These are phyloP conservation scores for Nelumbo lutea DNA, from an alignment of 164 flowering plant species.

Conservation along the genomic window DNA sequence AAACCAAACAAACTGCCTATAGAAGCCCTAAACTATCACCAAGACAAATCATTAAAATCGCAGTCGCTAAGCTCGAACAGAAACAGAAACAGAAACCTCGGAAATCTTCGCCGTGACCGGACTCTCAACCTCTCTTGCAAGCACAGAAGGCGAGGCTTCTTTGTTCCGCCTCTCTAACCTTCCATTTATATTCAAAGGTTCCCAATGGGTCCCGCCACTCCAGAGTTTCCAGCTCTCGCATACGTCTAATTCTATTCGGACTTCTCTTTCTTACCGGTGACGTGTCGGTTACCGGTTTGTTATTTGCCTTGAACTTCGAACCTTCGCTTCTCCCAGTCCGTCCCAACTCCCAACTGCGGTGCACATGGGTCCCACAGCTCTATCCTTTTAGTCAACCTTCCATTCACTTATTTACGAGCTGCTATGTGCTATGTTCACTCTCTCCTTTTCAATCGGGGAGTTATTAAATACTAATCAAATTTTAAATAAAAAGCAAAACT, in stretches of 20 bases:
- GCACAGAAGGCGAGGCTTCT: too few species aligned
- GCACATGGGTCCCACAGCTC: too few species aligned
- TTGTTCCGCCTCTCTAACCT: too few species aligned
- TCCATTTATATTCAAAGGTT: neutral
- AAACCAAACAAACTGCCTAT: neutral
- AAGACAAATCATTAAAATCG: neutral
- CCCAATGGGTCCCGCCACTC: neutral
- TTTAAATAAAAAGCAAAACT: too few species aligned
- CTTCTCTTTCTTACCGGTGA: conserved; percentile 11
- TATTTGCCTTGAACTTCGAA: conserved; percentile 7
- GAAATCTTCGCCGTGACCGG: too few species aligned
- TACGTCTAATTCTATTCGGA: neutral
- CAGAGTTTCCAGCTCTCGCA: neutral
- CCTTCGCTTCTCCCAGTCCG: conserved; percentile 10
- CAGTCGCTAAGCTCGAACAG: neutral
- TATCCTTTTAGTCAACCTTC: too few species aligned
- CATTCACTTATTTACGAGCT: too few species aligned
- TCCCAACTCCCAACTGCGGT: conserved; percentile 2
- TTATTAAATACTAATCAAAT: too few species aligned
- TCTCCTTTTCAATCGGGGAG: too few species aligned
- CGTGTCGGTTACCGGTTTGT: conserved; percentile 13
- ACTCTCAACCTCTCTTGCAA: too few species aligned
- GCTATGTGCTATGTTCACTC: too few species aligned
- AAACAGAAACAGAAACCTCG: too few species aligned
- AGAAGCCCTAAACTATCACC: neutral